phyloP scores from a whole-genome alignment of 2,329 filamentous ascomycete species.

The Colletotrichum incanum region DNA sequence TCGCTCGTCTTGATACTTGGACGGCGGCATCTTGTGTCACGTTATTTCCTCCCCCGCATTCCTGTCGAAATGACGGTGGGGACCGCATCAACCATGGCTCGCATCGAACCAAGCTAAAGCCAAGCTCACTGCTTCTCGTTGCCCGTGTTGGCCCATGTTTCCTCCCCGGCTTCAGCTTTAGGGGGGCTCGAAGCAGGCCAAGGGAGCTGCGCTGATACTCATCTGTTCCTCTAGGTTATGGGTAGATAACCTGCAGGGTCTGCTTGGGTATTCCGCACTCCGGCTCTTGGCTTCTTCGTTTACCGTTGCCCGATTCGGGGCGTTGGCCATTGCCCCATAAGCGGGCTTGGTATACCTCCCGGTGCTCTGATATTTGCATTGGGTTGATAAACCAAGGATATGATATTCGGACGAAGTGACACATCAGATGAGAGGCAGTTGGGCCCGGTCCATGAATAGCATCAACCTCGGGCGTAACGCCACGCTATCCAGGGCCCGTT shows the following conservation, averaged over 20 bases:
- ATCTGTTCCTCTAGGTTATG: background rate
- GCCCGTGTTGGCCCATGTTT: background rate
- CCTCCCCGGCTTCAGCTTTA: background rate
- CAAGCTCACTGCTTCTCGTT: conserved; percentile 2
- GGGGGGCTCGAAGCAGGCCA: background rate
- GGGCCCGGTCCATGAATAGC: conserved; percentile 9
- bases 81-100: conserved; percentile 9
- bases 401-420: conserved; percentile 1
- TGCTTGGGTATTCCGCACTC: background rate
- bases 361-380: background rate
- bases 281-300: background rate
- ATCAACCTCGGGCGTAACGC: conserved; percentile 34
- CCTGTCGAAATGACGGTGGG: conserved; percentile 27
- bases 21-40: conserved; percentile 20
- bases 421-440: background rate
- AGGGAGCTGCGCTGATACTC: background rate
- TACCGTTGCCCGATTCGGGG: background rate
- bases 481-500: conserved; percentile 1
- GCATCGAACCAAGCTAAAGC: conserved; percentile 15
- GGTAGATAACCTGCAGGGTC: background rate
- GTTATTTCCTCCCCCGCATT: conserved; percentile 37
- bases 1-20: background rate
- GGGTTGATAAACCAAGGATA: background rate
- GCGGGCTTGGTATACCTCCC: background rate
- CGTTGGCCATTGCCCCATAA: background rate